phyloP scores from a whole-genome alignment of 345 rosid genomes.

The Streptanthus diversifolius region DNA sequence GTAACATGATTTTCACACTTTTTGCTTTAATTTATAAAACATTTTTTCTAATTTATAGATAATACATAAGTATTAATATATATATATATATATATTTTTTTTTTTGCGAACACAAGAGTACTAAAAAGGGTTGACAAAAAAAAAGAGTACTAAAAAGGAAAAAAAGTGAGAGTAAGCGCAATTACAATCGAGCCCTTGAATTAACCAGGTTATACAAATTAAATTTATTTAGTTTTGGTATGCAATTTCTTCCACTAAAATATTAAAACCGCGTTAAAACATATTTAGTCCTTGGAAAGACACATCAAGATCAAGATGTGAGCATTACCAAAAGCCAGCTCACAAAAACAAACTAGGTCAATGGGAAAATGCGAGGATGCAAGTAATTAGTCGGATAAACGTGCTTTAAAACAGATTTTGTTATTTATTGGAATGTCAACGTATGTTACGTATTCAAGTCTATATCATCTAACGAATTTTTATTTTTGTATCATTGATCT shows the following conservation, averaged over 20 bases:
- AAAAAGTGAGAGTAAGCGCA: too few species aligned
- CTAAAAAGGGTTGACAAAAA: too few species aligned
- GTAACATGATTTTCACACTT: too few species aligned
- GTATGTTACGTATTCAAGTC: neutral
- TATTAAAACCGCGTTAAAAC: conserved; percentile 18
- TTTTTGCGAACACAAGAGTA: too few species aligned
- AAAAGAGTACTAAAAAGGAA: too few species aligned
- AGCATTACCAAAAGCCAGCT: conserved; percentile 30
- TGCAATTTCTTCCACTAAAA: neutral
- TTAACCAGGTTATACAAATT: too few species aligned
- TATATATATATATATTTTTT: too few species aligned
- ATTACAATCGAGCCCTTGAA: too few species aligned
- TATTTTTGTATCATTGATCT: conserved; percentile 1
- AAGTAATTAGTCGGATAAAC: conserved; percentile 27
- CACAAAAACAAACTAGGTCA: conserved; percentile 10
- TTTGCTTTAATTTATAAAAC: too few species aligned
- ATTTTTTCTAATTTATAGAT: too few species aligned
- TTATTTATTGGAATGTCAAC: conserved; percentile 27
- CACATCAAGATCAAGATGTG: conserved; percentile 6
- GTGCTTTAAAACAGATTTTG: conserved; percentile 5
- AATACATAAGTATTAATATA: too few species aligned
- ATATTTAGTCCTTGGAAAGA: neutral
- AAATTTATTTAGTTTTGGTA: neutral
- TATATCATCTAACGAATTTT: conserved; percentile 15
- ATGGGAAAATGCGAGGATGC: conserved; percentile 1